Percentiles rank a stretch among this genome's conserved stretches.
These are phyloP conservation scores for Podospora conica DNA, from an alignment of 495 filamentous ascomycete species.

Conservation along the genomic window DNA sequence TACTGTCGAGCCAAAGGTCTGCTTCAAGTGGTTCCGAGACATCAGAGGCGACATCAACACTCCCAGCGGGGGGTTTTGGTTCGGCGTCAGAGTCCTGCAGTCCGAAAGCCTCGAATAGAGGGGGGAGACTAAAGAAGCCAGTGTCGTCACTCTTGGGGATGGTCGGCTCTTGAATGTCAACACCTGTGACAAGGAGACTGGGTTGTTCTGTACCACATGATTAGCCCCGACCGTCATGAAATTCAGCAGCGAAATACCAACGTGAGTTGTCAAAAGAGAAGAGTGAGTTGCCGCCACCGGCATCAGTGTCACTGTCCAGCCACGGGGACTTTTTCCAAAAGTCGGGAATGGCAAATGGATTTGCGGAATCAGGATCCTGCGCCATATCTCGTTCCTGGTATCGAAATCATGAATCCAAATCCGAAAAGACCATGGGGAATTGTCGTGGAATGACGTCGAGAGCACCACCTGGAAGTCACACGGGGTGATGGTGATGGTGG, in stretches of 20 bases:
- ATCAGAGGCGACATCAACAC: slow-evolving; percentile 1
- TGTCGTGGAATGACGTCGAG: background rate
- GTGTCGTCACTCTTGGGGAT: slow-evolving; percentile 9
- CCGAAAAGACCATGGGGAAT: background rate
- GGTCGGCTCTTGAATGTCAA: background rate
- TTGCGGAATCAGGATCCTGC: slow-evolving; percentile 39
- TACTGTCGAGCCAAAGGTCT: slow-evolving; percentile 51
- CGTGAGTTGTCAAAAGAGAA: slow-evolving; percentile 24
- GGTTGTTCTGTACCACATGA: background rate
- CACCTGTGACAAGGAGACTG: background rate
- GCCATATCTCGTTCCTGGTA: slow-evolving; percentile 34
- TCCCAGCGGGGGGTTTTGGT: background rate
- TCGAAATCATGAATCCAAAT: background rate
- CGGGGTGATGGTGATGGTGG: background rate
- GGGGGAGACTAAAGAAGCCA: slow-evolving; percentile 41
- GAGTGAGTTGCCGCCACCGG: slow-evolving; percentile 18
- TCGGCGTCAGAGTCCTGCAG: slow-evolving; percentile 20
- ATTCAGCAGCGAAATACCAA: slow-evolving; percentile 1
- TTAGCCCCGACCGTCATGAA: background rate
- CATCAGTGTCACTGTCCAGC: slow-evolving; percentile 20
- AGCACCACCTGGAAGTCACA: background rate
- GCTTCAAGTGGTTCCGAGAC: slow-evolving; percentile 18
- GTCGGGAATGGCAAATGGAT: slow-evolving; percentile 68
- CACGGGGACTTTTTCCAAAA: slow-evolving; percentile 48
- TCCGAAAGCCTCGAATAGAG: slow-evolving; percentile 27